phyloP scores from a whole-genome alignment of 1,139 yeast species.

The Diutina neorugosa region DNA sequence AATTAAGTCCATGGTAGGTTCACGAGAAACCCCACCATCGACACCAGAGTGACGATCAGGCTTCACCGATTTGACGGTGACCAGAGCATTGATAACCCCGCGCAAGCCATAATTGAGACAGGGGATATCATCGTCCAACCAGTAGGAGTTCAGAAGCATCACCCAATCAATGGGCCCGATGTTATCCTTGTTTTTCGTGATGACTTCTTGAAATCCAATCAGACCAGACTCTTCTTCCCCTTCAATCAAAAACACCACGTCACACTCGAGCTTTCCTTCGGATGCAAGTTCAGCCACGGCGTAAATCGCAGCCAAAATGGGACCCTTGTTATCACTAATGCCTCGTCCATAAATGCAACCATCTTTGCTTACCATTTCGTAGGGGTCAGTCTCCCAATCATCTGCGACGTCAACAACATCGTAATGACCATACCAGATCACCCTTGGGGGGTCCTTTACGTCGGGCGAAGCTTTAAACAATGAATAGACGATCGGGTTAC shows the following conservation, averaged over 20 bases:
- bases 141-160: constrained; percentile 77
- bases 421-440: constrained; percentile 91
- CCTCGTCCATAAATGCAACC: constrained; percentile 91
- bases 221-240: constrained; percentile 97
- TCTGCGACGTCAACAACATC: constrained; percentile 64
- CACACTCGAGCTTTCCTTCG: constrained; percentile 43
- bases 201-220: constrained; percentile 64
- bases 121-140: constrained; percentile 85
- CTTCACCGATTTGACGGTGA: constrained; percentile 53
- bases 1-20: constrained; percentile 81
- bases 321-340: constrained; percentile 91
- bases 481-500: constrained; percentile 79
- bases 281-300: constrained; percentile 68
- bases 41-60: constrained; percentile 96
- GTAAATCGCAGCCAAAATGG: constrained; percentile 77
- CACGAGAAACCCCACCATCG: constrained; percentile 84
- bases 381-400: constrained; percentile 74
- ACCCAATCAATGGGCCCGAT: constrained; percentile 82
- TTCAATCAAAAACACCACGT: constrained; percentile 75
- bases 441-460: constrained; percentile 18
- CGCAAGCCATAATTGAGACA: constrained; percentile 89
- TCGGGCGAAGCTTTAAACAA: constrained; percentile 32
- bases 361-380: constrained; percentile 56
- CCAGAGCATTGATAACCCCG: constrained; percentile 77
- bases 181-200: constrained; percentile 32